Percentiles rank a stretch among this genome's conserved stretches.
phyloP scores from a whole-genome alignment of 2,329 filamentous ascomycete species.

The Mycosphaerella arachidis region DNA sequence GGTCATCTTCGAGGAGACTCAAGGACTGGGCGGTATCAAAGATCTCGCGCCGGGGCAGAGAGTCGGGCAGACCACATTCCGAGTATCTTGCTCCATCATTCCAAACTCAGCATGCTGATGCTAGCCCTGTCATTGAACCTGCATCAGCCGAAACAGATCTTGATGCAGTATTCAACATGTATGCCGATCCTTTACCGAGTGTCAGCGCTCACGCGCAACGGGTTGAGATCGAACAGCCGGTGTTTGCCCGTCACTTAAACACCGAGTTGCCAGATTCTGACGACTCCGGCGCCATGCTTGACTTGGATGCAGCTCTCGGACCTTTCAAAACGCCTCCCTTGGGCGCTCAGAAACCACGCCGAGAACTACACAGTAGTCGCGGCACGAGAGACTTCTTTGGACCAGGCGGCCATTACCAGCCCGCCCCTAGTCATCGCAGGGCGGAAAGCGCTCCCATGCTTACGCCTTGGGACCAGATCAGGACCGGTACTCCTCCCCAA shows the following conservation, averaged over 20 bases:
- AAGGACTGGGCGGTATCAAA: conserved; percentile 60
- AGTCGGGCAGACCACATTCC: conserved; percentile 7
- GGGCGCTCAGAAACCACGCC: conserved; percentile 63
- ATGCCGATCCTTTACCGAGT: conserved; percentile 8
- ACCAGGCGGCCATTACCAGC: conserved; percentile 62
- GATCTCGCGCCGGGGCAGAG: conserved; percentile 44
- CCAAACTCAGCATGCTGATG: neutral
- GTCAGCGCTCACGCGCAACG: conserved; percentile 3
- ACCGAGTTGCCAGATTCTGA: conserved; percentile 7
- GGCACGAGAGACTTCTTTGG: conserved; percentile 65
- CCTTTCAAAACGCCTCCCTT: conserved; percentile 79
- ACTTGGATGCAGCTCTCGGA: conserved; percentile 87
- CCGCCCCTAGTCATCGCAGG: conserved; percentile 31
- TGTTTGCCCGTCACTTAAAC: conserved; percentile 7
- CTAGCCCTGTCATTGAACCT: conserved; percentile 1
- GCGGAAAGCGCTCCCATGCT: conserved; percentile 74
- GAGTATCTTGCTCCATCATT: conserved; percentile 5
- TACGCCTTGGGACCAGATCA: conserved; percentile 60
- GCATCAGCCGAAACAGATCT: conserved; percentile 30
- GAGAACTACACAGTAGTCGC: conserved; percentile 72
- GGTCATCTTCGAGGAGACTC: conserved; percentile 57
- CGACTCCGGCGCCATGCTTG: conserved; percentile 68
- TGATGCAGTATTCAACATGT: conserved; percentile 29
- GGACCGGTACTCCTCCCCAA: conserved; percentile 33
- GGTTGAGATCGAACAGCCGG: conserved; percentile 8